Evolutionary conservation across 768 basidiomycete genomes (phyloP), one percentile per base, ranked within the genome.

Genomic region (Russula griseocarnosa): DNA sequence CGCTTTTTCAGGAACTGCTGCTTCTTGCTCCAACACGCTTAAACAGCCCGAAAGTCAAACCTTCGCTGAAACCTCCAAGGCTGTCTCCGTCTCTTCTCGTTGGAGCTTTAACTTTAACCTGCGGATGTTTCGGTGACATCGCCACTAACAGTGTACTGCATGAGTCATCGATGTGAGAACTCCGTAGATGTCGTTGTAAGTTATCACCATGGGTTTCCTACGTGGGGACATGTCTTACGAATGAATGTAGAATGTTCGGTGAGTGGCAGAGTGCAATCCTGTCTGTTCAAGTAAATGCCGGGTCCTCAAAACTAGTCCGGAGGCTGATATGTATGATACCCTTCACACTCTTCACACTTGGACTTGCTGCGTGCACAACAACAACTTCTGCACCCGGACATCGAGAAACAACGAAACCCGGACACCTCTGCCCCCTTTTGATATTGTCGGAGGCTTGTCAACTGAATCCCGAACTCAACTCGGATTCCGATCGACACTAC

Each of bases 121-220:
- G 46, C 46, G 22, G 46, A 46, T 4, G 10, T 22, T 46, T n/a
- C 8, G 14, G 14, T 38, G 44, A n/a, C 44, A 11, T 13, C 20
- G 5, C 22, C 2, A n/a, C n/a, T n/a, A n/a, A n/a, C n/a, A 49
- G 16, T 34, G 57, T 16, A 60, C 42, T 46, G 52, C 42, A 53
- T 54, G 42, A 61, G 42, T 61, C 51, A 60, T 60, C n/a, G n/a
- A 24, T 38, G 40, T 38, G 40, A n/a, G 28, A 14, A 60, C 58
- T 30, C 38, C 28, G 36, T 38, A 7, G 32, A 50, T 8, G 26
- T 22, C 40, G 28, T 16, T 46, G 42, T 34, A n/a, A n/a, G n/a
- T n/a, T n/a, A 34, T 46, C 32, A 42, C 55, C 36, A 28, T 14
- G 55, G 40, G 10, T 44, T 56, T 11, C 16, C 28, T 42, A 14